These are phyloP conservation scores for Dactylonectria estremocensis DNA, from an alignment of 2,329 filamentous ascomycete genomes.

Conservation along the genomic window DNA sequence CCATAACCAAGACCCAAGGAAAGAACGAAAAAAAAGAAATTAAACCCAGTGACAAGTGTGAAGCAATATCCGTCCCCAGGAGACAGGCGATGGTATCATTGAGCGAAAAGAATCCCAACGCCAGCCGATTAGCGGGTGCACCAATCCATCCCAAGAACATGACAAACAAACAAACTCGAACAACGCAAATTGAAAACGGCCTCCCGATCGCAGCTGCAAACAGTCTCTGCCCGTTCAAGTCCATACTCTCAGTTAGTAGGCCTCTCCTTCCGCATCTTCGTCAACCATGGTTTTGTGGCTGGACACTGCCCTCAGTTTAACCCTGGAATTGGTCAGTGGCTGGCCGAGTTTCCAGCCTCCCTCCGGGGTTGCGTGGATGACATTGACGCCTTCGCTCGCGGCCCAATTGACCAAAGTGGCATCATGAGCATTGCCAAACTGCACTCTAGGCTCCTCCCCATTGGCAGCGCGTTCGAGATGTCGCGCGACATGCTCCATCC, in stretches of 20 bases:
- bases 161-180: background rate
- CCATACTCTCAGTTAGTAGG: constrained; percentile 28
- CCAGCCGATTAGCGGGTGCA: constrained; percentile 13
- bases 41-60: background rate
- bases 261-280: constrained; percentile 51
- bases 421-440: constrained; percentile 59
- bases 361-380: constrained; percentile 49
- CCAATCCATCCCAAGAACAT: constrained; percentile 1
- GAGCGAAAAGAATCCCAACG: constrained; percentile 16
- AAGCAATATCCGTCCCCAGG: constrained; percentile 4
- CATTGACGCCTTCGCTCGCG: constrained; percentile 53
- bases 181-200: background rate
- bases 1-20: background rate
- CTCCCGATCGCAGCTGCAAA: background rate
- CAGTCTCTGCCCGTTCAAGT: background rate
- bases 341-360: constrained; percentile 55
- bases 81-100: constrained; percentile 21
- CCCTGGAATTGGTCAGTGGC: constrained; percentile 45
- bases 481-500: constrained; percentile 89
- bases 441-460: constrained; percentile 47
- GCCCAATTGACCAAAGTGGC: constrained; percentile 60
- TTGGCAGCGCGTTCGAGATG: constrained; percentile 75
- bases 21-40: background rate
- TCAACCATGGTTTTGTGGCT: constrained; percentile 29
- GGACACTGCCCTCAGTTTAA: constrained; percentile 29